phyloP scores from a whole-genome alignment of 2,329 filamentous ascomycete species.

The Nigrograna mackinnonii region DNA sequence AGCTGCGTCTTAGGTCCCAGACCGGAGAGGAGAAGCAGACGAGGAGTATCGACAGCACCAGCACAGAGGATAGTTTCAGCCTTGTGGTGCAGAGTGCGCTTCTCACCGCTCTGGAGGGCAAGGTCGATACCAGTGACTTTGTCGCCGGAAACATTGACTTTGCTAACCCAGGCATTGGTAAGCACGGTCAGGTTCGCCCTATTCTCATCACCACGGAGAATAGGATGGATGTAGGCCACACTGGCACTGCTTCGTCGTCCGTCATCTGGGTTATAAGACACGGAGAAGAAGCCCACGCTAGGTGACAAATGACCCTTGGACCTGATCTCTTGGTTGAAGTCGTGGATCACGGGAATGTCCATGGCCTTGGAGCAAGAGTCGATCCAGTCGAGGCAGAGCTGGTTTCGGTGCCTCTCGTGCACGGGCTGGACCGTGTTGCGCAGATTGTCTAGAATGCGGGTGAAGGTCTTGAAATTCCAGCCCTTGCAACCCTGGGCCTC shows the following conservation, averaged over 20 bases:
- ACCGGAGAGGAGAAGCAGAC: conserved; percentile 60
- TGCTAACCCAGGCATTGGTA: conserved; percentile 86
- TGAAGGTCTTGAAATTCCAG: conserved; percentile 87
- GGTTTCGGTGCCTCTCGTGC: conserved; percentile 82
- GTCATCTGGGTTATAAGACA: conserved; percentile 89
- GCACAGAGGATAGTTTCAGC: conserved; percentile 80
- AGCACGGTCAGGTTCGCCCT: conserved; percentile 83
- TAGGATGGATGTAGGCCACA: conserved; percentile 91
- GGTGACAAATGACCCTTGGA: conserved; percentile 71
- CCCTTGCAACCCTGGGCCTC: conserved; percentile 78
- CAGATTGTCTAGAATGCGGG: conserved; percentile 78
- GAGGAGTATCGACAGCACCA: conserved; percentile 80
- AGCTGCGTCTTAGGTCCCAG: conserved; percentile 54
- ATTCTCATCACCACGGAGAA: conserved; percentile 80
- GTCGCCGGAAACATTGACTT: conserved; percentile 72
- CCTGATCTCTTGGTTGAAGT: conserved; percentile 86
- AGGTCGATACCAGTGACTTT: conserved; percentile 75
- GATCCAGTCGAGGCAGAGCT: conserved; percentile 91
- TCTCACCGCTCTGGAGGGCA: conserved; percentile 63
- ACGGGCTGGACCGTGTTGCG: conserved; percentile 91
- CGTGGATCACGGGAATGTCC: conserved; percentile 77
- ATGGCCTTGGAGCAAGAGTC: conserved; percentile 77
- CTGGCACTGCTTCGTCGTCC: conserved; percentile 83
- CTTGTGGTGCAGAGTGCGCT: conserved; percentile 62
- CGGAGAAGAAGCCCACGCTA: conserved; percentile 87